These are phyloP conservation scores for Fusarium sterilihyphosum DNA, from an alignment of 2,329 filamentous ascomycete species.

Conservation along the genomic window DNA sequence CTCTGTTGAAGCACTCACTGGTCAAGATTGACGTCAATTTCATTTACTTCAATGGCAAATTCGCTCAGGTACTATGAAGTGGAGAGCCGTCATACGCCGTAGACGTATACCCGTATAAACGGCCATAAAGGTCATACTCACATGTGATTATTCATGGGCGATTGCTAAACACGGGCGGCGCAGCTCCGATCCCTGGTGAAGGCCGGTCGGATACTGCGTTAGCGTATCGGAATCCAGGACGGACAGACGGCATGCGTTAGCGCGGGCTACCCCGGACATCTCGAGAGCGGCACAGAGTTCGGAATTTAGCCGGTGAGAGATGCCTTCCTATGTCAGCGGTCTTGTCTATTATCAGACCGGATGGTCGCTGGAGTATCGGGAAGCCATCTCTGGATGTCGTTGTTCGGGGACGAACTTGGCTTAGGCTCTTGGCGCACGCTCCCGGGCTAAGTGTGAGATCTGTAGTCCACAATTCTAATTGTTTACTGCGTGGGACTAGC, in stretches of 20 bases:
- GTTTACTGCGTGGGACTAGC: no score
- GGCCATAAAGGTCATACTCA: not conserved
- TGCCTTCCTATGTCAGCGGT: not conserved
- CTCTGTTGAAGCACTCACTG: not conserved
- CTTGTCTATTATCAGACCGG: not conserved
- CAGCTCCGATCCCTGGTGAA: not conserved
- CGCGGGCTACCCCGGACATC: not conserved
- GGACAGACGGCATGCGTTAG: not conserved
- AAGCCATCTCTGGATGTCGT: not conserved
- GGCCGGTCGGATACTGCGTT: not conserved
- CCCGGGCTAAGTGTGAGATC: no score
- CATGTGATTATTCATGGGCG: not conserved
- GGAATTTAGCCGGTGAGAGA: not conserved
- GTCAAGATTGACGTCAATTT: not conserved
- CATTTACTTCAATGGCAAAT: not conserved
- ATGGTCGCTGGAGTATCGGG: not conserved
- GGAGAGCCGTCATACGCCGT: not conserved
- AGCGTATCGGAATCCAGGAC: not conserved
- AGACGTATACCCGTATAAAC: not conserved
- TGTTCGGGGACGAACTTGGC: no score
- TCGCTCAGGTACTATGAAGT: not conserved
- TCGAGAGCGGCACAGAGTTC: not conserved
- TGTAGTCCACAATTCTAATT: accelerated
- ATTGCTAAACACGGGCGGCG: not conserved
- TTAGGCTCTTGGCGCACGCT: not conserved